Evolutionary conservation across 2,329 filamentous ascomycete species (phyloP).

Genomic region (Xylogone sp.): DNA sequence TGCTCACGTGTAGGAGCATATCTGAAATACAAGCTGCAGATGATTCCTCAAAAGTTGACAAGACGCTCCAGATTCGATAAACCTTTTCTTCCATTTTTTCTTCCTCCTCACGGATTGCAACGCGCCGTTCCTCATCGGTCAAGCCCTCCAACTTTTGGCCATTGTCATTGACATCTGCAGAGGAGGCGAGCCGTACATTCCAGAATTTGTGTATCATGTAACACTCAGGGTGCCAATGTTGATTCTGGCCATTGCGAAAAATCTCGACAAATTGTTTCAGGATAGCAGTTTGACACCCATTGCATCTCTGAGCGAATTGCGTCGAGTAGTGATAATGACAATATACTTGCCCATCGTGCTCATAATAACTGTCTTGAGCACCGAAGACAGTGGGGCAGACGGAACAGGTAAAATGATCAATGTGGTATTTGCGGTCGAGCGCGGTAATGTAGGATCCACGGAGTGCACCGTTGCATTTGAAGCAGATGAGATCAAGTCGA

Average conservation of each 20-base stretch:
- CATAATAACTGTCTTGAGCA: slow-evolving; percentile 97
- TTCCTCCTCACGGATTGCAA: slow-evolving; percentile 77
- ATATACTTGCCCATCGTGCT: slow-evolving; percentile 93
- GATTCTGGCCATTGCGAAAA: slow-evolving; percentile 94
- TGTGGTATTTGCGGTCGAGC: slow-evolving; percentile 96
- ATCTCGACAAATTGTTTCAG: slow-evolving; percentile 99
- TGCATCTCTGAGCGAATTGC: slow-evolving; percentile 92
- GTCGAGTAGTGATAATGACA: slow-evolving; percentile 99
- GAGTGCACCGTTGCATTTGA: slow-evolving; percentile 86
- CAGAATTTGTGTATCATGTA: slow-evolving; percentile 99
- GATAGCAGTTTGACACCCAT: slow-evolving; percentile 94
- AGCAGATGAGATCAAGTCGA: slow-evolving; percentile 84
- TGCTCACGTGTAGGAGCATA: slow-evolving; percentile 98
- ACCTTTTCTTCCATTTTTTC: slow-evolving; percentile 98
- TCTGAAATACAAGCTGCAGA: slow-evolving; percentile 98
- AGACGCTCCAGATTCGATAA: slow-evolving; percentile 94
- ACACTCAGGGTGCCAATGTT: slow-evolving; percentile 99
- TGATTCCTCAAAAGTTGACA: slow-evolving; percentile 96
- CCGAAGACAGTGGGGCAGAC: slow-evolving; percentile 97
- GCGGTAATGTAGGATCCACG: slow-evolving; percentile 98
- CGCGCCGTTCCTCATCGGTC: slow-evolving; percentile 65
- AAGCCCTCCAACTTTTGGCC: slow-evolving; percentile 38
- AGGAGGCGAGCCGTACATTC: slow-evolving; percentile 75
- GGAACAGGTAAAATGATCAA: slow-evolving; percentile 98
- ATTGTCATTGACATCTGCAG: slow-evolving; percentile 43